Base-by-base conservation (phyloP, 768 basidiomycete genomes). In the Cubamyces lactineus region DNA sequence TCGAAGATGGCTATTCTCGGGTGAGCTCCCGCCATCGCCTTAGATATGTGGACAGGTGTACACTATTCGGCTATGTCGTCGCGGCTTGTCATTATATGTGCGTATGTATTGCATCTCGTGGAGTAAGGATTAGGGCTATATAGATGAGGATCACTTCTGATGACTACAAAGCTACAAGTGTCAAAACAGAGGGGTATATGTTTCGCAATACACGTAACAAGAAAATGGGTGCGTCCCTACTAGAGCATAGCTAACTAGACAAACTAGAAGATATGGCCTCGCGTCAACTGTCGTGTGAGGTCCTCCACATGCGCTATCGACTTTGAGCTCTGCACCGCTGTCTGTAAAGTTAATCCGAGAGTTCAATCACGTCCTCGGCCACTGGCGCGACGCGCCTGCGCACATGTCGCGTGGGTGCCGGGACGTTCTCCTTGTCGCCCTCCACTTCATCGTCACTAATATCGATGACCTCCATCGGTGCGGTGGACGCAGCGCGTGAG, bases 361-460 rank as follows among this genome's bases (percentile, higher is more conserved):
- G 74, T 59, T 86, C 83, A 66, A 91, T 85, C 28, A 90, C 76
- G 24, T 85, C 83, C 17, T 72, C 74, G 24, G 65, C 68, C 9
- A 39, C 60, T 6, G 43, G 47, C 19, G 51, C 74, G 13, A 76
- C 71, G 39, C 82, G 75, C 65, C 75, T 70, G 55, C 82, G 77
- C 15, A 85, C 80, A 73, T 81, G 80, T 49, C 85, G 71, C n/a
- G 78, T 78, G 7, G 81, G 76, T 2, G 79, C 77, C 5, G 81
- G 82, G 40, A 79, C 72, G 68, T 89, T 89, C 73, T 89, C 88
- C 70, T 88, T 87, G 67, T 87, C 83, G 16, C 77, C 76, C 6
- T 79, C 77, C 12, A 82, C 84, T 1, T 74, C 76, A 21, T 82
- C 82, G 41, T 80, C 76, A 50, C 81, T 78, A 38, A 84, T 81